Percentiles rank a stretch among this genome's conserved stretches.
Evolutionary conservation across 352 stramenopile species (phyloP).

Genomic region (Pythium graminicola): DNA sequence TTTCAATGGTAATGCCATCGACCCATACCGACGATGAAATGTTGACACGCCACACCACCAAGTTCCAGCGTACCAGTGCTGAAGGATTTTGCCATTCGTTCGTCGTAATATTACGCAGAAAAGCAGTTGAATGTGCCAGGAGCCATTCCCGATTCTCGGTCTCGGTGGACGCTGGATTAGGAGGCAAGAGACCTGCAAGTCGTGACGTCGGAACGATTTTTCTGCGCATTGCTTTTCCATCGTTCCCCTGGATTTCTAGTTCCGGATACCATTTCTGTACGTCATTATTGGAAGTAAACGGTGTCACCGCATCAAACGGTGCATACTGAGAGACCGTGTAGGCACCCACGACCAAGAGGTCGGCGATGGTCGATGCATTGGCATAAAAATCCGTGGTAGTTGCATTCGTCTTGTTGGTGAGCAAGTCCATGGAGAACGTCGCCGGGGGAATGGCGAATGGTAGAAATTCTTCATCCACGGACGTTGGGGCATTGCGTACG

Average conservation of each 20-base stretch:
- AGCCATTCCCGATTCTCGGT: background rate
- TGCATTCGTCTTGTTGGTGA: background rate
- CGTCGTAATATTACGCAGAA: background rate
- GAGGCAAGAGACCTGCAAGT: background rate
- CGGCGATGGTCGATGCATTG: no score
- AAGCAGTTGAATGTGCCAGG: background rate
- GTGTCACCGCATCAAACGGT: background rate
- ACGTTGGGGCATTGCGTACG: background rate
- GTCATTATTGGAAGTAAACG: background rate
- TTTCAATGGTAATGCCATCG: constrained; percentile 1
- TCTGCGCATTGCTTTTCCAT: no score
- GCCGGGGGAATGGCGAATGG: background rate
- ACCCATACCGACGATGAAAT: background rate
- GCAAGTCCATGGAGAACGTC: background rate
- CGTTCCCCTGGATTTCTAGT: no score
- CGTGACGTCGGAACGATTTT: background rate
- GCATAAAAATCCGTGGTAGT: no score
- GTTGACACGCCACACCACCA: background rate
- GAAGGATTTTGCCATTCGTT: background rate
- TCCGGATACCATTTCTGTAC: no score
- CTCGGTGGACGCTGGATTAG: background rate
- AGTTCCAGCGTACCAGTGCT: background rate
- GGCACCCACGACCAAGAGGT: no score
- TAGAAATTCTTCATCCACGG: background rate
- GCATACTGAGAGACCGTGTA: no score